Conservation (phyloP, 2,329 filamentous ascomycete genomes). For the Conoideocrella luteorostrata region DNA sequence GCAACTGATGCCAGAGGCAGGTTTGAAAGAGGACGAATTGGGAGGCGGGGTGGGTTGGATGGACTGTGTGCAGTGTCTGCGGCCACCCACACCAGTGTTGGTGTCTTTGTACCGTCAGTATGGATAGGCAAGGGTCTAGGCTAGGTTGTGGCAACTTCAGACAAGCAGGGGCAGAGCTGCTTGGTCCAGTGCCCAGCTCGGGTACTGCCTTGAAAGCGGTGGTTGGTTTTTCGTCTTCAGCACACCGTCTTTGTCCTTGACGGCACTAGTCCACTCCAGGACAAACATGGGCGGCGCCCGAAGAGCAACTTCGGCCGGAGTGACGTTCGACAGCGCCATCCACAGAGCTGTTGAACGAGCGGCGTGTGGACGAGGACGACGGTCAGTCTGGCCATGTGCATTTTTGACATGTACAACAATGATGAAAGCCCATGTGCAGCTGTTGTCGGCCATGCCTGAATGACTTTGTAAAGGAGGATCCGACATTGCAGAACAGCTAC, state of each 20-base stretch:
- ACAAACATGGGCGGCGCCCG: background rate
- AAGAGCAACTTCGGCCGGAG: background rate
- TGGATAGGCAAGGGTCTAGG: slow-evolving; percentile 15
- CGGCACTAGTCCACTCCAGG: slow-evolving; percentile 4
- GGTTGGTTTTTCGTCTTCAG: slow-evolving; percentile 7
- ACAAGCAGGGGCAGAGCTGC: slow-evolving; percentile 4
- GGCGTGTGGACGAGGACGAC: too few species aligned
- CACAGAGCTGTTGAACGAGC: too few species aligned
- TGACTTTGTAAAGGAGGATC: too few species aligned
- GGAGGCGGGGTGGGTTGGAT: slow-evolving; percentile 21
- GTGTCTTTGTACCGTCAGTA: slow-evolving; percentile 4
- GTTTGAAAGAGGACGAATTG: slow-evolving; percentile 22
- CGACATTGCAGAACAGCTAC: too few species aligned
- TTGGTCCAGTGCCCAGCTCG: slow-evolving; percentile 3
- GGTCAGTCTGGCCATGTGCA: too few species aligned
- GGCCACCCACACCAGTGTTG: background rate
- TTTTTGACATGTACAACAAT: too few species aligned
- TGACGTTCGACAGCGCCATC: too few species aligned
- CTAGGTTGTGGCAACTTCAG: slow-evolving; percentile 7
- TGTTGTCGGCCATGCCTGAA: too few species aligned
- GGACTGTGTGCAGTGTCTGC: slow-evolving; percentile 17
- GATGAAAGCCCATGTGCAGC: too few species aligned
- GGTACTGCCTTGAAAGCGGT: slow-evolving; percentile 9
- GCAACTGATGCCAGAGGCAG: slow-evolving; percentile 17
- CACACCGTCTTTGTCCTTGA: slow-evolving; percentile 3